Percentiles rank a stretch among this genome's conserved stretches.
These are phyloP conservation scores for Epichloe typhina DNA, from an alignment of 2,329 filamentous ascomycete species.

Conservation along the genomic window DNA sequence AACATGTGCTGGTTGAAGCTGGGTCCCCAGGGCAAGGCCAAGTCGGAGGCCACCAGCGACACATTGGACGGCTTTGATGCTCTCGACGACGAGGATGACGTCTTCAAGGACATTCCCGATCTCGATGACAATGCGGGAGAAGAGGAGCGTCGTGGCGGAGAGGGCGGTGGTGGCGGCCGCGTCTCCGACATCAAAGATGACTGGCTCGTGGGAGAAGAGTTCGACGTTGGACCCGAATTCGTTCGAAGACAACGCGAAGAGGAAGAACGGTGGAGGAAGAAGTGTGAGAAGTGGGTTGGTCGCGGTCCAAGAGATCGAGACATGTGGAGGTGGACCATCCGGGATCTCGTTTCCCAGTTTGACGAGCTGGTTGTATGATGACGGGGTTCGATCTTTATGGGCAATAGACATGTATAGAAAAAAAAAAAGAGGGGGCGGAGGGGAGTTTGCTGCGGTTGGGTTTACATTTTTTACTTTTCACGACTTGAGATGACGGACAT, in stretches of 20 bases:
- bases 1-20: conserved; percentile 97
- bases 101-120: conserved; percentile 90
- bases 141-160: conserved; percentile 32
- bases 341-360: conserved; percentile 40
- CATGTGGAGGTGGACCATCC: conserved; percentile 67
- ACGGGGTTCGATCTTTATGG: not conserved
- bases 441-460: not conserved
- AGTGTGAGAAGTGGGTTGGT: conserved; percentile 75
- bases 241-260: conserved; percentile 80
- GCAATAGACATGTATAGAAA: not conserved
- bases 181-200: conserved; percentile 56
- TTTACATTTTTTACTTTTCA: not conserved
- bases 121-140: conserved; percentile 56
- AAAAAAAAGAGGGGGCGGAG: not conserved
- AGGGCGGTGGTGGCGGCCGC: conserved; percentile 16
- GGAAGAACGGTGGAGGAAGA: conserved; percentile 79
- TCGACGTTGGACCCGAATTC: conserved; percentile 93
- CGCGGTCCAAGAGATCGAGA: conserved; percentile 41
- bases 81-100: conserved; percentile 67
- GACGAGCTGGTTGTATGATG: conserved; percentile 17
- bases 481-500: conserved; percentile 6
- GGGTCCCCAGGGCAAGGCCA: conserved; percentile 31
- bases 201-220: conserved; percentile 87
- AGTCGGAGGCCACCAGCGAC: conserved; percentile 36
- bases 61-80: conserved; percentile 53